phyloP scores from a whole-genome alignment of 257 asterid species.

The Solanum tacnaense region DNA sequence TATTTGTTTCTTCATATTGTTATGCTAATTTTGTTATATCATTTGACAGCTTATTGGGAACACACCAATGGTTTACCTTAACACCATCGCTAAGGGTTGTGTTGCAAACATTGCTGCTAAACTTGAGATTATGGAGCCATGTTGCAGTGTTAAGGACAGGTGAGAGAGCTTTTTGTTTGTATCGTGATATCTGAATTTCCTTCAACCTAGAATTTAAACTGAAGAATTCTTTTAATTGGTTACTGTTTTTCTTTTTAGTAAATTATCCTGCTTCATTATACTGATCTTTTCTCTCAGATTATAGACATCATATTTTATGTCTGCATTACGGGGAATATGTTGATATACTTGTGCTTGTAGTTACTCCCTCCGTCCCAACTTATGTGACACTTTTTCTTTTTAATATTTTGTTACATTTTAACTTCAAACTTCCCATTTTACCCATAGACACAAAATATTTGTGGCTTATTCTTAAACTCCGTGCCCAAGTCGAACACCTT shows the following conservation, averaged over 20 bases:
- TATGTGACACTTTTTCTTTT: neutral
- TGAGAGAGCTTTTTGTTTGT: conserved; percentile 14
- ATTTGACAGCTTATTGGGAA: conserved; percentile 79
- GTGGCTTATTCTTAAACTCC: neutral
- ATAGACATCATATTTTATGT: neutral
- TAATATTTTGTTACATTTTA: neutral
- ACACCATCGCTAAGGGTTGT: conserved; percentile 64
- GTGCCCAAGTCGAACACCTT: neutral
- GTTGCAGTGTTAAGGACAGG: conserved; percentile 99
- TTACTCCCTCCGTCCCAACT: neutral
- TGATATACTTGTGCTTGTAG: neutral
- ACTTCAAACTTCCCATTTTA: neutral
- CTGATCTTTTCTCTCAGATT: neutral
- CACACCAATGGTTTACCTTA: conserved; percentile 97
- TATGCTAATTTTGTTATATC: neutral
- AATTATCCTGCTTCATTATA: neutral
- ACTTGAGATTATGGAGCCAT: conserved; percentile 97
- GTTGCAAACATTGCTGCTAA: conserved; percentile 89
- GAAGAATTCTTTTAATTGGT: neutral
- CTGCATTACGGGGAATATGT: neutral
- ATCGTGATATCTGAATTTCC: neutral
- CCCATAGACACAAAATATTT: neutral
- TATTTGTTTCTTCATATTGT: neutral
- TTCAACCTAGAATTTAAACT: neutral
- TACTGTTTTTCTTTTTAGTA: neutral